Conservation (phyloP, 225 moss, liverwort and hornwort species). For the Polytrichum formosum region DNA sequence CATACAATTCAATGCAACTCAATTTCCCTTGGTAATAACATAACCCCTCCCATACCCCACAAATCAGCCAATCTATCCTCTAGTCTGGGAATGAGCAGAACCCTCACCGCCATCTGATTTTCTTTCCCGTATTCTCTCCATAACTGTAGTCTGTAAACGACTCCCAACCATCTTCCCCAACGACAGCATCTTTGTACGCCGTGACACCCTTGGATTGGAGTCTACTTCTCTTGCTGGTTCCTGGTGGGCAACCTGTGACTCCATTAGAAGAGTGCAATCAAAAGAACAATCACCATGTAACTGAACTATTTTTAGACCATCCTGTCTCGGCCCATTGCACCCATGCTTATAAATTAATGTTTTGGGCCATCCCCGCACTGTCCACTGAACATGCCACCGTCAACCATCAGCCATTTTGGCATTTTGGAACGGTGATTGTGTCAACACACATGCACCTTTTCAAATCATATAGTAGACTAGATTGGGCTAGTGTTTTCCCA, state of each 20-base stretch:
- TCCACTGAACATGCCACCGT: too few species aligned
- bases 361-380: too few species aligned
- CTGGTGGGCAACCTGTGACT: slow-evolving; percentile 30
- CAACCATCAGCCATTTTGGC: too few species aligned
- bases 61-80: slow-evolving; percentile 6
- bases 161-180: slow-evolving; percentile 77
- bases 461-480: too few species aligned
- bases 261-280: neutral
- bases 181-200: slow-evolving; percentile 51
- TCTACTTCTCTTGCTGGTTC: slow-evolving; percentile 18
- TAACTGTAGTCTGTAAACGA: slow-evolving; percentile 36
- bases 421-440: too few species aligned
- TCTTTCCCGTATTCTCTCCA: slow-evolving; percentile 61
- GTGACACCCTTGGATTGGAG: slow-evolving; percentile 11
- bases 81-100: slow-evolving; percentile 15
- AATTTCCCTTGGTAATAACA: too few species aligned
- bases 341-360: too few species aligned
- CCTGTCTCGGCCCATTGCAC: too few species aligned
- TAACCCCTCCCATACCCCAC: too few species aligned
- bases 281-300: neutral
- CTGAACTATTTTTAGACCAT: too few species aligned
- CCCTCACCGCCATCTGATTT: slow-evolving; percentile 29
- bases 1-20: too few species aligned
- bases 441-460: too few species aligned
- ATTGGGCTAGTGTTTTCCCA: neutral